Base-by-base conservation (phyloP, 352 stramenopile species). In the Phytophthora pluvialis region DNA sequence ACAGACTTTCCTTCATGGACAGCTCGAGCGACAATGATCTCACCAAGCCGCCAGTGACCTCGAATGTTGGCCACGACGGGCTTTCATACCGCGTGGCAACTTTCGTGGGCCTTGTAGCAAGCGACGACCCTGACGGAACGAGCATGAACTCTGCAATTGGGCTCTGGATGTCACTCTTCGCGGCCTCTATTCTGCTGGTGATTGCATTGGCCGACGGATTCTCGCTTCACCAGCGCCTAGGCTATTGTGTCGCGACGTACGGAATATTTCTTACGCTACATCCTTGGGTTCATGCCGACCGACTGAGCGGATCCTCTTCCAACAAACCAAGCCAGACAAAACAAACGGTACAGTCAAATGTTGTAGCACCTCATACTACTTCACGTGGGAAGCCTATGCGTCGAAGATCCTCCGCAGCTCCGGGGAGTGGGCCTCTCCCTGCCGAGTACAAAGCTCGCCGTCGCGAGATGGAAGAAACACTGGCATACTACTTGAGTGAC, bases 121-220 rank as follows among this genome's bases (percentile, higher is more conserved):
- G 21, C 26, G 53, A 69, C 12, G 47, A 54, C 15, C 32, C 56
- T 29, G 58, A 52, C 13, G 49, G 62, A 21, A 61, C 28, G 8
- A 70, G 55, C 25, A 65, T 78, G 25, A 76, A 77, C 43, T 60
- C 68, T 38, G 73, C 76, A 29, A 73, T 88, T n/a, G 68, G 79
- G 18, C 46, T 88, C 25, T 90, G 78, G 81, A 69, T 87, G 32
- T 90, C 81, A 25, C 64, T 88, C 33, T 83, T 87, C 48, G 62
- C 70, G 1, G 81, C 74, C 6, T 69, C 77, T 5, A 74, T 87
- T 50, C 53, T 90, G 33, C 53, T 88, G 3, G 70, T 76, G 16
- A 75, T 82, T 21, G 68, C 67, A 46, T 52, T 90, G 11, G 60
- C 73, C 12, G 72, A 90, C 21, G 61, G 68, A 1, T 70, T 85